phyloP scores from a whole-genome alignment of 805 yeast genomes.

The Candida takata region DNA sequence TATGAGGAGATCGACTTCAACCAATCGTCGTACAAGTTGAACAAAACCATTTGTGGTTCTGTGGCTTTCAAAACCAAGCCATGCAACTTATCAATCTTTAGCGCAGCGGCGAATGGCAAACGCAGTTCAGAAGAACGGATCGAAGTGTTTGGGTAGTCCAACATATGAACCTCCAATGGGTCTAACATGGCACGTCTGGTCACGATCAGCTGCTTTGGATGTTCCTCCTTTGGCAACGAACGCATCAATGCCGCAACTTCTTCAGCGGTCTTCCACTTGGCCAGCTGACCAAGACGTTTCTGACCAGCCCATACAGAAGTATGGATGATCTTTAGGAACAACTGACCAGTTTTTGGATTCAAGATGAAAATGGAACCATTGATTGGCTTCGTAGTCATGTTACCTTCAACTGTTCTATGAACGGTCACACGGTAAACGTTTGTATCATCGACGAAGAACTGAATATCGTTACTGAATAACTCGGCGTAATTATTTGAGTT shows the following conservation, averaged over 20 bases:
- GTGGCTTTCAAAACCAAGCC: conserved; percentile 79
- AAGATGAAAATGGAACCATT: conserved; percentile 90
- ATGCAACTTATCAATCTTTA: conserved; percentile 72
- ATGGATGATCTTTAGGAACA: conserved; percentile 83
- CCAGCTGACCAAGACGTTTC: conserved; percentile 82
- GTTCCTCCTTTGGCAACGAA: conserved; percentile 87
- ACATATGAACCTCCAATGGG: conserved; percentile 94
- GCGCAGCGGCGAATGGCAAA: conserved; percentile 81
- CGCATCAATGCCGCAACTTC: conserved; percentile 89
- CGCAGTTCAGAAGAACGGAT: conserved; percentile 85
- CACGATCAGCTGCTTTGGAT: conserved; percentile 86
- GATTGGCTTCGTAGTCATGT: conserved; percentile 82
- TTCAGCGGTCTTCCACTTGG: conserved; percentile 98
- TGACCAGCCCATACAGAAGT: conserved; percentile 97
- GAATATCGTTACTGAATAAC: conserved; percentile 74
- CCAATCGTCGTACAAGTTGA: conserved; percentile 96
- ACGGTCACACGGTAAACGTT: conserved; percentile 91
- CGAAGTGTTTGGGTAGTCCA: conserved; percentile 89
- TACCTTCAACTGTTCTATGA: conserved; percentile 89
- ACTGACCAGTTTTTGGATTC: conserved; percentile 86
- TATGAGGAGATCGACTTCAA: conserved; percentile 70
- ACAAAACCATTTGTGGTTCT: conserved; percentile 88
- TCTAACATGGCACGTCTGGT: conserved; percentile 88
- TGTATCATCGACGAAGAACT: conserved; percentile 86
- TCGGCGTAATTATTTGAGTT: conserved; percentile 89